These are phyloP conservation scores for Kodamaea suecica DNA, from an alignment of 1,139 yeast genomes.

Conservation along the genomic window DNA sequence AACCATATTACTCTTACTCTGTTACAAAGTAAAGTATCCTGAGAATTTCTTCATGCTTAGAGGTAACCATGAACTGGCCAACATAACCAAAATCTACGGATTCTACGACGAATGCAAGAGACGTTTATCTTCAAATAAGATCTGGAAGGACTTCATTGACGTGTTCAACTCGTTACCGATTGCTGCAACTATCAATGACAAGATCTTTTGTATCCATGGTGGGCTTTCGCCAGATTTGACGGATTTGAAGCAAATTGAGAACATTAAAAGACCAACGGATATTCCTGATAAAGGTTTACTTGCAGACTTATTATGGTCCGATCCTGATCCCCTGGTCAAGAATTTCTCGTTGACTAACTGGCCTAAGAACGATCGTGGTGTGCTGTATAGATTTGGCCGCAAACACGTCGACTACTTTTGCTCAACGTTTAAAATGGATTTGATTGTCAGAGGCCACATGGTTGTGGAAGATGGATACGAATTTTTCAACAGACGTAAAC, in stretches of 20 bases:
- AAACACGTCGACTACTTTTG: constrained; percentile 73
- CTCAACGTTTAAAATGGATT: constrained; percentile 66
- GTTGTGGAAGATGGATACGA: constrained; percentile 93
- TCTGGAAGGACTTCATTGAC: constrained; percentile 77
- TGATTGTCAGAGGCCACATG: constrained; percentile 86
- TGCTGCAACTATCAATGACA: constrained; percentile 82
- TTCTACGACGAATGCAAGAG: constrained; percentile 88
- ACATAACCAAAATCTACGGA: constrained; percentile 80
- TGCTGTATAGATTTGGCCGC: constrained; percentile 75
- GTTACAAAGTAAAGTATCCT: constrained; percentile 78
- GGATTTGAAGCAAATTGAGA: constrained; percentile 63
- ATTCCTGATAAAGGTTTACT: constrained; percentile 80
- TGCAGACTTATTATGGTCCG: constrained; percentile 86
- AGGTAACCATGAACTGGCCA: constrained; percentile 85
- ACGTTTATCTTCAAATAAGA: constrained; percentile 55
- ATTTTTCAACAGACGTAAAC: constrained; percentile 70
- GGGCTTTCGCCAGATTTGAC: constrained; percentile 78
- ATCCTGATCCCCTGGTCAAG: constrained; percentile 65
- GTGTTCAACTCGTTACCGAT: constrained; percentile 83
- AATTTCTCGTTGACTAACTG: constrained; percentile 49
- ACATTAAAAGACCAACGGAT: constrained; percentile 78
- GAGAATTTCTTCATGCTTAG: constrained; percentile 79
- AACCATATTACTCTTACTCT: constrained; percentile 66
- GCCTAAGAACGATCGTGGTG: constrained; percentile 87
- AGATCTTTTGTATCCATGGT: constrained; percentile 86